Percentiles rank a stretch among this genome's conserved stretches.
phyloP scores from a whole-genome alignment of 495 filamentous ascomycete species.

The Aspergillus kassunensis region DNA sequence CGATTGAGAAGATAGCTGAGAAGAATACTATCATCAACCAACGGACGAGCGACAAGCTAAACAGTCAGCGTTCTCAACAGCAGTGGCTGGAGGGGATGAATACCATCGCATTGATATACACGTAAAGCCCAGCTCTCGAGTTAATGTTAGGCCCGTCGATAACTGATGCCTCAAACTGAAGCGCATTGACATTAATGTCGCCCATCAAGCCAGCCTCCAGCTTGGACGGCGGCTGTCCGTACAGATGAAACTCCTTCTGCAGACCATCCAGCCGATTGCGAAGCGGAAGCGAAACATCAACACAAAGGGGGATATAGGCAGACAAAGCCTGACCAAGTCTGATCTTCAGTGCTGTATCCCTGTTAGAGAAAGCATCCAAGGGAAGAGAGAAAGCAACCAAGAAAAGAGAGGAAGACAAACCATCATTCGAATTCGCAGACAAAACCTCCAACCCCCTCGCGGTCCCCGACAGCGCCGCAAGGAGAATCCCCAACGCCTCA shows the following conservation, averaged over 20 bases:
- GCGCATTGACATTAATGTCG: conserved; percentile 41
- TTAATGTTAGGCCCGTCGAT: conserved; percentile 65
- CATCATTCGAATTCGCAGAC: conserved; percentile 32
- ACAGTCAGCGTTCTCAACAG: conserved; percentile 29
- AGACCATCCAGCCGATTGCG: conserved; percentile 39
- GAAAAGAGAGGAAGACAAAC: conserved; percentile 16
- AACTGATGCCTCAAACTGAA: conserved; percentile 52
- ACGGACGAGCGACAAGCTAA: conserved; percentile 74
- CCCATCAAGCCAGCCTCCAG: conserved; percentile 38
- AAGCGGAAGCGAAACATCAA: conserved; percentile 37
- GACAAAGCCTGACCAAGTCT: conserved; percentile 40
- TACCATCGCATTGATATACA: conserved; percentile 87
- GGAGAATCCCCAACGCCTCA: conserved; percentile 42
- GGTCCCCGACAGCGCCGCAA: conserved; percentile 40
- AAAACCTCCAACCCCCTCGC: conserved; percentile 36
- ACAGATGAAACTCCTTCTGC: conserved; percentile 45
- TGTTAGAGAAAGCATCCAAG: not conserved
- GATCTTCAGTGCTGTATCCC: conserved; percentile 29
- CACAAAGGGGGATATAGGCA: conserved; percentile 40
- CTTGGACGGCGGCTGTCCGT: conserved; percentile 35
- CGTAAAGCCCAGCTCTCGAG: conserved; percentile 84
- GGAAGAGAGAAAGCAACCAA: conserved; percentile 7
- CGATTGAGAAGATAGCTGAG: conserved; percentile 76
- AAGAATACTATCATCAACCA: conserved; percentile 75
- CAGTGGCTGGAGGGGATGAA: too few relatives aligned